Evolutionary conservation across 2,329 filamentous ascomycete species (phyloP).

Genomic region (Cyanodermella asteris): DNA sequence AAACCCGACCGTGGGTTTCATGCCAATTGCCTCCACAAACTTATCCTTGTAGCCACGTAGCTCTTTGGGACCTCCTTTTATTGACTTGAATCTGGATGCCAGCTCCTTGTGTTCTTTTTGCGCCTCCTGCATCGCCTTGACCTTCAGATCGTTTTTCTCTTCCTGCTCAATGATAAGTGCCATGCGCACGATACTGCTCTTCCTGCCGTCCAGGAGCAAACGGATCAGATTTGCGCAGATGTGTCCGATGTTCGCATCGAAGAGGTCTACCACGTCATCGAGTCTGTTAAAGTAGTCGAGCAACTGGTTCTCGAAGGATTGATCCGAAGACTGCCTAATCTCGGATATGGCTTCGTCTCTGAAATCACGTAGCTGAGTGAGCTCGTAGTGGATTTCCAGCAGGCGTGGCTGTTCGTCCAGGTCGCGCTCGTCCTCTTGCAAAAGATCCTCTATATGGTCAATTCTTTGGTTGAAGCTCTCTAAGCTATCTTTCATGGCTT

Average conservation of each 20-base stretch:
- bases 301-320: conserved; percentile 56
- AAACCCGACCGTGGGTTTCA: conserved; percentile 54
- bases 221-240: conserved; percentile 79
- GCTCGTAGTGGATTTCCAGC: conserved; percentile 70
- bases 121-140: conserved; percentile 77
- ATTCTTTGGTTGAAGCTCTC: conserved; percentile 69
- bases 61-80: conserved; percentile 79
- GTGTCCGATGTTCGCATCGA: conserved; percentile 80
- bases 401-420: conserved; percentile 81
- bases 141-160: conserved; percentile 86
- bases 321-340: conserved; percentile 56
- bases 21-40: conserved; percentile 60
- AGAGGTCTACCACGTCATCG: conserved; percentile 77
- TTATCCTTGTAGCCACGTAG: conserved; percentile 93
- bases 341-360: conserved; percentile 93
- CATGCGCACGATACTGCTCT: conserved; percentile 71
- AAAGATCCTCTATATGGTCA: conserved; percentile 50
- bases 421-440: conserved; percentile 67
- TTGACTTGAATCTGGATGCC: conserved; percentile 79
- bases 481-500: conserved; percentile 79
- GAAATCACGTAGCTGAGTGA: conserved; percentile 81
- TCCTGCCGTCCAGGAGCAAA: conserved; percentile 67
- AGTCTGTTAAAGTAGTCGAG: conserved; percentile 75
- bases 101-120: conserved; percentile 92
- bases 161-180: conserved; percentile 87